A percentile compares a stretch with the other conserved stretches of the same genome.
phyloP scores from a whole-genome alignment of 2,329 filamentous ascomycete genomes.

The Alternaria novae-zelandiae region DNA sequence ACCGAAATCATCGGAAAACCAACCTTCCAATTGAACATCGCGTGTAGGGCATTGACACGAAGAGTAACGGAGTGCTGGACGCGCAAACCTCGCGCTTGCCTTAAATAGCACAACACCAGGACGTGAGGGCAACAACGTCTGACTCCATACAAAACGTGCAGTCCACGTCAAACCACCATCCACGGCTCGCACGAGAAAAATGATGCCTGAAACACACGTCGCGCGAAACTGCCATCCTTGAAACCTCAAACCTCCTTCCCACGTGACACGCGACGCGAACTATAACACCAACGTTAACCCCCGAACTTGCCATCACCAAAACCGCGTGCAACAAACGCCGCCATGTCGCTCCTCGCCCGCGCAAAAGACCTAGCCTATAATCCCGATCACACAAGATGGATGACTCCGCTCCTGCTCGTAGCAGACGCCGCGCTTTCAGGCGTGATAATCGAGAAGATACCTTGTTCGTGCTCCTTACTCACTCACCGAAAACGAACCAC shows the following conservation, averaged over 20 bases:
- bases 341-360: conserved; percentile 48
- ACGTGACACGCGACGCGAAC: conserved; percentile 28
- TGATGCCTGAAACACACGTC: conserved; percentile 34
- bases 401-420: conserved; percentile 70
- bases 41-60: neutral
- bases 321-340: neutral
- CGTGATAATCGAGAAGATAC: conserved; percentile 78
- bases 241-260: conserved; percentile 26
- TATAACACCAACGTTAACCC: conserved; percentile 30
- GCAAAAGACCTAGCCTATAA: conserved; percentile 56
- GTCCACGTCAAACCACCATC: conserved; percentile 13
- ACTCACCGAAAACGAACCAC: conserved; percentile 3
- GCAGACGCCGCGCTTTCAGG: conserved; percentile 75
- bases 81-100: neutral
- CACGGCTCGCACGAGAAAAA: conserved; percentile 1
- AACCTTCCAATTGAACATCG: neutral
- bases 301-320: neutral
- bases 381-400: conserved; percentile 65
- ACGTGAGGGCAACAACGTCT: neutral
- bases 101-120: neutral
- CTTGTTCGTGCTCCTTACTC: conserved; percentile 67
- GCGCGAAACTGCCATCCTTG: conserved; percentile 30
- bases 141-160: neutral
- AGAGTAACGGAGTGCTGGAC: neutral
- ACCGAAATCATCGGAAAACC: accelerated